Conservation (phyloP, 108 stramenopile species). For the Cyclostephanos tholiformis region DNA sequence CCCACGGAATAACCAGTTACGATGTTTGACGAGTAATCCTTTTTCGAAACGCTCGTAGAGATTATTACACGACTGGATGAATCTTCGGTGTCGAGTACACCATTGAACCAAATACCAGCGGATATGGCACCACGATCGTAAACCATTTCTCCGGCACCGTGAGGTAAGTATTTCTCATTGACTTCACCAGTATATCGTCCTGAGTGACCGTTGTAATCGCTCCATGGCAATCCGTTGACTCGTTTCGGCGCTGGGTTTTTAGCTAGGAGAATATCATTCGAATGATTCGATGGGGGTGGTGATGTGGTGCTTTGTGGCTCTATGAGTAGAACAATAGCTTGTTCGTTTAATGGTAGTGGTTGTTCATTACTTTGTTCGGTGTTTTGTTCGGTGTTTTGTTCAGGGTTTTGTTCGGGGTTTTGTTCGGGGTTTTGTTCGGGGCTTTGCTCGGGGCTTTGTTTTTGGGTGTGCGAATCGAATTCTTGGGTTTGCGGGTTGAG, state of each 20-base stretch:
- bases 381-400: background rate
- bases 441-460: background rate
- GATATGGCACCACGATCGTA: constrained; percentile 45
- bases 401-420: background rate
- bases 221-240: constrained; percentile 52
- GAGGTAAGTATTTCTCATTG: constrained; percentile 38
- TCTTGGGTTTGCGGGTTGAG: no score
- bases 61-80: background rate
- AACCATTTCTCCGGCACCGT: constrained; percentile 43
- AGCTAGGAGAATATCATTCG: constrained; percentile 20
- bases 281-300: background rate
- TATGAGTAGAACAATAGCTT: background rate
- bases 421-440: background rate
- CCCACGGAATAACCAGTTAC: constrained; percentile 36
- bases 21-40: constrained; percentile 13
- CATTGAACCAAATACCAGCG: constrained; percentile 48
- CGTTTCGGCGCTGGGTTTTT: constrained; percentile 23
- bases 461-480: background rate
- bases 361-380: background rate
- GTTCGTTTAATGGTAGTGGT: background rate
- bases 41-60: background rate
- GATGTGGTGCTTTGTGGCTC: background rate
- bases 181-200: constrained; percentile 48
- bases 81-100: constrained; percentile 50
- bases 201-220: constrained; percentile 47